phyloP scores from a whole-genome alignment of 1,139 yeast species.

The Yamadazyma dendronema region DNA sequence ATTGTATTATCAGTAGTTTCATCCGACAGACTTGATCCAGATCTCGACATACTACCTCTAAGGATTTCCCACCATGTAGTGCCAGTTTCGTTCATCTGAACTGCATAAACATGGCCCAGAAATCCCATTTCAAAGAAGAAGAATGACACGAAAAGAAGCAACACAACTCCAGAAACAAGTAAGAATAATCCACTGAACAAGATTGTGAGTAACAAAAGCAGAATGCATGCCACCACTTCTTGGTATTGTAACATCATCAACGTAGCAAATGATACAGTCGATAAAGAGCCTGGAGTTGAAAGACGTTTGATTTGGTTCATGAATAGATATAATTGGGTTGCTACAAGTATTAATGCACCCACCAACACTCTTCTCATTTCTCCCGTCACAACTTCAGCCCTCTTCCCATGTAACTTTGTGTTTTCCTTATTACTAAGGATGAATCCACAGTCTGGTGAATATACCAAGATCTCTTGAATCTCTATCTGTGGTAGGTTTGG shows the following conservation, averaged over 20 bases:
- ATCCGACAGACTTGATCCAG: neutral
- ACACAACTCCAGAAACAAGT: constrained; percentile 67
- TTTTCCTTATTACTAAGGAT: constrained; percentile 36
- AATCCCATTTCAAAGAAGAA: constrained; percentile 78
- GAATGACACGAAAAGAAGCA: constrained; percentile 66
- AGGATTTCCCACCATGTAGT: constrained; percentile 64
- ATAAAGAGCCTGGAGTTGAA: constrained; percentile 75
- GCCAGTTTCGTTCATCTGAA: constrained; percentile 73
- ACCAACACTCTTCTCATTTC: constrained; percentile 46
- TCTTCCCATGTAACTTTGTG: constrained; percentile 50
- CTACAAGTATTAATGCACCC: constrained; percentile 45
- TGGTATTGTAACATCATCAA: constrained; percentile 64
- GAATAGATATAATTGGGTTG: constrained; percentile 30
- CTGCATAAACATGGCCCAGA: constrained; percentile 63
- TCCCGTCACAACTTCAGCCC: constrained; percentile 47
- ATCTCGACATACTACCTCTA: constrained; percentile 37
- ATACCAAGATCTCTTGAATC: constrained; percentile 56
- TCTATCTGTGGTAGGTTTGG: constrained; percentile 51
- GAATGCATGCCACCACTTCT: constrained; percentile 69
- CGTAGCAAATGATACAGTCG: constrained; percentile 33
- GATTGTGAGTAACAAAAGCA: constrained; percentile 59
- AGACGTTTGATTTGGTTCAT: constrained; percentile 66
- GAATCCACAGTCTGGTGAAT: constrained; percentile 89
- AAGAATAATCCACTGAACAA: constrained; percentile 53
- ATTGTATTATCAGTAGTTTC: neutral